A percentile compares a stretch with the other conserved stretches of the same genome.
phyloP scores from a whole-genome alignment of 2,329 filamentous ascomycete species.

The Coniosporium tulheliwenetii region DNA sequence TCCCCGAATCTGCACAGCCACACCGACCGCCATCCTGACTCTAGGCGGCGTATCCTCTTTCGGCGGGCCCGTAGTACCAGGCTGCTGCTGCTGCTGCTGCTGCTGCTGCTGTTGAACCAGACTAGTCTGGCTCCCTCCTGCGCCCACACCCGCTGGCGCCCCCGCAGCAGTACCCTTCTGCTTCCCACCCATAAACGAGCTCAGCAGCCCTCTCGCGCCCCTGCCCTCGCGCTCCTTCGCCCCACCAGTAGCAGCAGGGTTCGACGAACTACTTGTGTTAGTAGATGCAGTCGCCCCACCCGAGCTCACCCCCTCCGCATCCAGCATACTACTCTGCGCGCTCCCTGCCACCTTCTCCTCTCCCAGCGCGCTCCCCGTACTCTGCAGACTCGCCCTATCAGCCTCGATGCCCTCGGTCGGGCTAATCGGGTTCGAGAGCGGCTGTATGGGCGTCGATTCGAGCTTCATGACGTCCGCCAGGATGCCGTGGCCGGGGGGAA shows the following conservation, averaged over 20 bases:
- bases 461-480: conserved; percentile 68
- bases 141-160: conserved; percentile 4
- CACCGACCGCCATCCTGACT: conserved; percentile 30
- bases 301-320: background rate
- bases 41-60: conserved; percentile 25
- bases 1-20: conserved; percentile 32
- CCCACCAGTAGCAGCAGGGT: background rate
- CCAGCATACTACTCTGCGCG: conserved; percentile 6
- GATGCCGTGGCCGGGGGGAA: conserved; percentile 62
- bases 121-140: background rate
- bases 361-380: conserved; percentile 16
- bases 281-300: too few relatives aligned
- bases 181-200: conserved; percentile 16
- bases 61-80: conserved; percentile 21
- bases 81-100: conserved; percentile 8
- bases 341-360: conserved; percentile 12
- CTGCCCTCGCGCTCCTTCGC: conserved; percentile 12
- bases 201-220: conserved; percentile 29
- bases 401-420: conserved; percentile 19
- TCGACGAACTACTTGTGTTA: too few relatives aligned
- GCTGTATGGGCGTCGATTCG: conserved; percentile 40
- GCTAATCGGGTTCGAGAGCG: conserved; percentile 25
- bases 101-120: background rate
- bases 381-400: conserved; percentile 22
- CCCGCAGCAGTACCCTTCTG: conserved; percentile 19